Percentiles rank a stretch among this genome's conserved stretches.
Evolutionary conservation across 306 rosid species (phyloP).

Genomic region (Dalbergia cultrata): DNA sequence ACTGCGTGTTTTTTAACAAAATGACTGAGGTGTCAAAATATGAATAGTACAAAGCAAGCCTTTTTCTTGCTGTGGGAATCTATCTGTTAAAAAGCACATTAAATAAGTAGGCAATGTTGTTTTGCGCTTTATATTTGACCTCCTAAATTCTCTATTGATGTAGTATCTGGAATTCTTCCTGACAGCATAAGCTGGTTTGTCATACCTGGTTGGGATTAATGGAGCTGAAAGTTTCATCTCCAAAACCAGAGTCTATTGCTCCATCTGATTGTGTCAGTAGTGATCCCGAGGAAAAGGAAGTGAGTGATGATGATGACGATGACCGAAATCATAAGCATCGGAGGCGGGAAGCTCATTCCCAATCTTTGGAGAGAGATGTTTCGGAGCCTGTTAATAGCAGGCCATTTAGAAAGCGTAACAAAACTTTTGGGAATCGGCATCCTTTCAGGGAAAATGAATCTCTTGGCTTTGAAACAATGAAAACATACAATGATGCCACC

Average conservation of each 20-base stretch:
- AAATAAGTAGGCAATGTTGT: conserved; percentile 5
- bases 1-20: neutral
- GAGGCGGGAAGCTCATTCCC: conserved; percentile 76
- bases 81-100: conserved; percentile 11
- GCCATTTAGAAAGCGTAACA: conserved; percentile 83
- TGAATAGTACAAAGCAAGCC: no score
- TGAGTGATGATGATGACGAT: conserved; percentile 95
- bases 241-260: conserved; percentile 69
- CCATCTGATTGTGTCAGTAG: conserved; percentile 74
- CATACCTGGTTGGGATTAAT: conserved; percentile 58
- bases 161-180: conserved; percentile 50
- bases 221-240: conserved; percentile 84
- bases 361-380: conserved; percentile 83
- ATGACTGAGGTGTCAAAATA: no score
- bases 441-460: conserved; percentile 80
- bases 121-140: conserved; percentile 22
- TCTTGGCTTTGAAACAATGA: conserved; percentile 70
- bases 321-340: conserved; percentile 98
- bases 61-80: neutral
- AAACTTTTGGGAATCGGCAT: conserved; percentile 73
- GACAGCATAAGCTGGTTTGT: conserved; percentile 51
- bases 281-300: conserved; percentile 95
- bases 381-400: conserved; percentile 74
- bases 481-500: conserved; percentile 56
- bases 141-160: conserved; percentile 31